These are phyloP conservation scores for Podosphaera xanthii DNA, from an alignment of 2,329 filamentous ascomycete genomes.

Conservation along the genomic window DNA sequence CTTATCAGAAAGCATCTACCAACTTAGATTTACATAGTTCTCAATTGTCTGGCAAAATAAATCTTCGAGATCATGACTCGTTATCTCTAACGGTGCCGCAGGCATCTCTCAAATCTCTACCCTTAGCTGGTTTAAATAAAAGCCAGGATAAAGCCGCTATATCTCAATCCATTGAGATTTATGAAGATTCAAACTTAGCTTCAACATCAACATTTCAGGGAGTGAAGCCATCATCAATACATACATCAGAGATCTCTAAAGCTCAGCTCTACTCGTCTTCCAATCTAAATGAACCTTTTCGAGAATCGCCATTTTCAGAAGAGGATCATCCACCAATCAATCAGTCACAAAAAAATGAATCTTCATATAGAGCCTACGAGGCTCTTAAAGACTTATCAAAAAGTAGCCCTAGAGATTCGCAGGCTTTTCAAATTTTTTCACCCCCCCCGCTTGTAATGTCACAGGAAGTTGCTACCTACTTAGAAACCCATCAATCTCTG, in stretches of 20 bases:
- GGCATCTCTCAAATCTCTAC: not conserved
- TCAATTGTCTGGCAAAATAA: not conserved
- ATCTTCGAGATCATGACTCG: constrained; percentile 6
- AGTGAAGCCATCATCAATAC: not conserved
- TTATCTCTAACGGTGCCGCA: constrained; percentile 11
- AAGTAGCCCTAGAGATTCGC: not conserved
- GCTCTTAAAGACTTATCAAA: not conserved
- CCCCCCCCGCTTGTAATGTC: not conserved
- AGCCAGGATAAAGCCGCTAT: not conserved
- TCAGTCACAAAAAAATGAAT: not conserved
- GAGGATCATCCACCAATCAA: not conserved
- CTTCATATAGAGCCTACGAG: not conserved
- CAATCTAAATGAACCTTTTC: not conserved
- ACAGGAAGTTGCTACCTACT: not conserved
- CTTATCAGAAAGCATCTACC: not conserved
- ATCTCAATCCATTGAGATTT: not conserved
- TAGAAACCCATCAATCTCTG: not conserved
- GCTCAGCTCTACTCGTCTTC: not conserved
- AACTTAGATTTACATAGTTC: not conserved
- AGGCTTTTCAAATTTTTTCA: not conserved
- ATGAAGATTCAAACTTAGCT: not conserved
- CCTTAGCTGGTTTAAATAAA: not conserved
- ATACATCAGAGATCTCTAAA: not conserved
- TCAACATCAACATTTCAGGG: not conserved
- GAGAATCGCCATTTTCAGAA: not conserved